Base-by-base conservation (phyloP, 1,139 yeast species). In the Debaryomyces psychrophilus region DNA sequence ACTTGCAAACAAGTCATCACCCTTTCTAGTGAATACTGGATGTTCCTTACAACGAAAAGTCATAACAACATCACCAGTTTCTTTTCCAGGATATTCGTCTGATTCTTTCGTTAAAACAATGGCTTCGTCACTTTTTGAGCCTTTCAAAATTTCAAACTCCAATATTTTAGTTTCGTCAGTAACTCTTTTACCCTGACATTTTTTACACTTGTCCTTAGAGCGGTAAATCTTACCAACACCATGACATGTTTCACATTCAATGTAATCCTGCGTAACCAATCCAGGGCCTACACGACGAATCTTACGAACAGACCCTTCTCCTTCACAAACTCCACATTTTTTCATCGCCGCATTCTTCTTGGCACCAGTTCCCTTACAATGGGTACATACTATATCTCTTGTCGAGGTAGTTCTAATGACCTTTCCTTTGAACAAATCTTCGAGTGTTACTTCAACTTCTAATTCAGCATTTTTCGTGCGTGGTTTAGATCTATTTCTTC, bases 361-460 rank as follows among this genome's bases (percentile, higher is more conserved):
- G 27, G 86, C 82, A 1, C 97, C 97, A 1, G 79, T 65, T 1
- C 97, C 98, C 43, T 75, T 69, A 66, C 98, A 92, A 37, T 70
- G 63, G 1, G 74, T 64, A 69, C 98, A 92, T 6, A 90, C 68
- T 15, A 86, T 76, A 58, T 87, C 81, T 60, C 97, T 79, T 2
- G 87, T 81, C 3, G 89, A 79, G 2, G 89, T 79, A 58, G 89
- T 81, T 61, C 89, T 87, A 52, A 90, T 77, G 12, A 83, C 81
- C 60, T 89, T 89, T 8, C 99, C 98, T 54, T 80, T 81, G 71
- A 81, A 93, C 38, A 90, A 67, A 51, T 92, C 97, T 47, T 83
- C 90, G 46, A 90, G 67, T 0, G 87, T 76, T 7, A 90, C 83
- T 6, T 77, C 80, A 8, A 87, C 79, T 33, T 82, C 80, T 42